Evolutionary conservation across 1,139 yeast species (phyloP).

Genomic region (Yamadazyma aaseri): DNA sequence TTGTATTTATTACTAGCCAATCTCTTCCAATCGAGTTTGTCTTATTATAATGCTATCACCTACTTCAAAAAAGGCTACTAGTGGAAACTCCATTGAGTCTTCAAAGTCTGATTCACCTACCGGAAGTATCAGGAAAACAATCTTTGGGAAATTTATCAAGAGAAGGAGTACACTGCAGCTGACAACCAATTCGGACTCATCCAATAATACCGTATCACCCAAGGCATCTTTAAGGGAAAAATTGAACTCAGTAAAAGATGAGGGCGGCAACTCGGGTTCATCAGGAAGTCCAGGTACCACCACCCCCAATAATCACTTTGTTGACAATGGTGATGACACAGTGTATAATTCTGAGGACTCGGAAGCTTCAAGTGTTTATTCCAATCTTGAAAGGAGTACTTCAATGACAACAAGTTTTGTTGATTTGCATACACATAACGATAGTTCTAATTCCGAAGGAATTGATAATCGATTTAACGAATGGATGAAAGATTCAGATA

Average conservation of each 20-base stretch:
- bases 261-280: too few relatives aligned
- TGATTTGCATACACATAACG: not conserved
- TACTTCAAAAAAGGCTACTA: not conserved
- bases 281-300: not conserved
- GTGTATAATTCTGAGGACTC: slow-evolving; percentile 12
- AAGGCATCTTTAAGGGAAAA: too few relatives aligned
- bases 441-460: slow-evolving; percentile 1
- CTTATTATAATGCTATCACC: not conserved
- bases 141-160: slow-evolving; percentile 2
- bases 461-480: slow-evolving; percentile 8
- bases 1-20: too few relatives aligned
- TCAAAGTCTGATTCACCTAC: not conserved
- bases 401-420: slow-evolving; percentile 6
- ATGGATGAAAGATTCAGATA: slow-evolving; percentile 4
- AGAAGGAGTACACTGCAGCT: slow-evolving; percentile 5
- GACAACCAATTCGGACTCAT: not conserved
- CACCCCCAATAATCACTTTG: not conserved
- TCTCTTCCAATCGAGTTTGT: too few relatives aligned
- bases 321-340: slow-evolving; percentile 10
- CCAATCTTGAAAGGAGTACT: slow-evolving; percentile 11
- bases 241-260: too few relatives aligned
- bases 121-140: not conserved
- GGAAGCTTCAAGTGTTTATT: slow-evolving; percentile 13
- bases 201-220: not conserved
- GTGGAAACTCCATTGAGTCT: not conserved